Base-by-base conservation (phyloP, 2,329 filamentous ascomycete species). In the Microcera coccophila region DNA sequence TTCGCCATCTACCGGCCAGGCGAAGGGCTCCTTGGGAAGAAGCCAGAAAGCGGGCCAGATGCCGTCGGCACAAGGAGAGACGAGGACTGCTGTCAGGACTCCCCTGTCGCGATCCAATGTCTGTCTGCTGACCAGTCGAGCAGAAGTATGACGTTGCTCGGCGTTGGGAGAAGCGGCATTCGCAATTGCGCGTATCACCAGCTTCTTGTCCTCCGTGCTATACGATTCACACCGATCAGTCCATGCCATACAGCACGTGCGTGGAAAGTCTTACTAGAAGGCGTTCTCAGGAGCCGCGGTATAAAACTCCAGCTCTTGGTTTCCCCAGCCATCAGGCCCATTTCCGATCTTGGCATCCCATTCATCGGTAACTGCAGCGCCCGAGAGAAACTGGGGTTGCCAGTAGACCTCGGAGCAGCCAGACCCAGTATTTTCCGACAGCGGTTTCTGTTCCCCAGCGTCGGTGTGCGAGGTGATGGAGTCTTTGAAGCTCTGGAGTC, bases 21-120 rank as follows among this genome's bases (percentile, higher is more conserved):
- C 60, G 52, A 81, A 81, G 0, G 78, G 78, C 49, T 81, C 75
- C 22, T 68, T 60, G 0, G 78, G 78, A 5, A 82, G 63, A 39
- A 81, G 69, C 78, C 78, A 82, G 54, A 81, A 80, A 0, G 78
- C 78, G 1, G 78, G 78, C 78, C 78, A 82, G 36, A 82, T 74
- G 4, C 78, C 78, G 3, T 65, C 57, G 0, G 78, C 78, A 39
- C 72, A 75, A 0, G 78, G 78, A 1, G 75, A 68, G 1, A 67
- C 64, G 10, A 80, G 68, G 2, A 71, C 68, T 2, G 73, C 77
- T 3, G 71, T 71, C 32, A 82, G 58, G 37, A 72, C 77, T 20
- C 78, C 78, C 22, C 72, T 65, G 32, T 75, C 67, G 3, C 74
- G 67, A 3, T 60, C 66, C 0, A 82, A 66, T 4, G 73, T 76